phyloP scores from a whole-genome alignment of 805 yeast genomes.

The Nakazawaea ernobii region DNA sequence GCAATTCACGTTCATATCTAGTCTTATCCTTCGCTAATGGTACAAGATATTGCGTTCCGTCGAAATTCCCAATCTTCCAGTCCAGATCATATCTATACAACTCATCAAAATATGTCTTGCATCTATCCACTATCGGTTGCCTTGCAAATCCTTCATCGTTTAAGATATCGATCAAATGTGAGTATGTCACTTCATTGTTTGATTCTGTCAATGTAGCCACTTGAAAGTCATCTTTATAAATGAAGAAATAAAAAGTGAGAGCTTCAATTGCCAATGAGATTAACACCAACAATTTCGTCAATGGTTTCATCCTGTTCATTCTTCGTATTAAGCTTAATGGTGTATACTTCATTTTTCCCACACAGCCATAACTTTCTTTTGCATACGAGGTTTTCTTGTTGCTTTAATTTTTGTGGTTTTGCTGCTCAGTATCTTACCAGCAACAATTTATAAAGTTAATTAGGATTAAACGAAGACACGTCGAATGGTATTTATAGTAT shows the following conservation, averaged over 20 bases:
- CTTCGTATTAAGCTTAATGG: background rate
- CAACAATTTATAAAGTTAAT: too few relatives aligned
- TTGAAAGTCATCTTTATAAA: background rate
- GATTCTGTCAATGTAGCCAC: background rate
- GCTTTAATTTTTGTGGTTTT: too few relatives aligned
- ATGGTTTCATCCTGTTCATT: background rate
- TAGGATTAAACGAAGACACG: too few relatives aligned
- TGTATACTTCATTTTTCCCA: background rate
- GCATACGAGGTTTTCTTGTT: too few relatives aligned
- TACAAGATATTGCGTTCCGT: background rate
- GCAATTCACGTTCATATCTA: conserved; percentile 2
- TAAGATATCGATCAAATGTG: conserved; percentile 9
- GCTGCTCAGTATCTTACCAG: too few relatives aligned
- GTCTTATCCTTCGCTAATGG: conserved; percentile 1
- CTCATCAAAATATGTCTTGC: conserved; percentile 39
- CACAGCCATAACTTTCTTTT: too few relatives aligned
- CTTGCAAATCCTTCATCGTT: conserved; percentile 16
- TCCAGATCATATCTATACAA: conserved; percentile 32
- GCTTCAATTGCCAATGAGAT: background rate
- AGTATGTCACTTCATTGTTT: background rate
- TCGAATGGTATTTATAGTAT: too few relatives aligned
- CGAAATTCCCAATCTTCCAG: conserved; percentile 27
- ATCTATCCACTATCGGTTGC: conserved; percentile 28
- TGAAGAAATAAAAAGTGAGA: background rate
- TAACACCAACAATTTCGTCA: background rate